Conservation (phyloP, 140 eudicot genomes). For the Senecio squalidus region DNA sequence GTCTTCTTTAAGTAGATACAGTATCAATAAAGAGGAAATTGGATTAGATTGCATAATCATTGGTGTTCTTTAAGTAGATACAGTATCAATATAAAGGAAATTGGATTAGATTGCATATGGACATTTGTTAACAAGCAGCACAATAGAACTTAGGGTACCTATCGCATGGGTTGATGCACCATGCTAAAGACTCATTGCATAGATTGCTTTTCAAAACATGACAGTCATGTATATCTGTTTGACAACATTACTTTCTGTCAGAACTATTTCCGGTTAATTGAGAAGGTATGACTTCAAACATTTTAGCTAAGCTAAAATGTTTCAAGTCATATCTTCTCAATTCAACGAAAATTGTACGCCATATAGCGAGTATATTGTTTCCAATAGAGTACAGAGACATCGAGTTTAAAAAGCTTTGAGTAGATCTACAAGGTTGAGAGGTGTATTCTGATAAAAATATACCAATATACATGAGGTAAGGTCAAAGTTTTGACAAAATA, state of each 20-base stretch:
- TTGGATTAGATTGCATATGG: background rate
- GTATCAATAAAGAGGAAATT: conserved; percentile 2
- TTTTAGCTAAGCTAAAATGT: too few relatives aligned
- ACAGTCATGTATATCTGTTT: background rate
- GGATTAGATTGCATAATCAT: background rate
- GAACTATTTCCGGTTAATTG: background rate
- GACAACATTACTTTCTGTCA: conserved; percentile 5
- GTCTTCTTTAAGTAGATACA: conserved; percentile 3
- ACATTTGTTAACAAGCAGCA: too few relatives aligned
- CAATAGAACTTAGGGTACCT: too few relatives aligned
- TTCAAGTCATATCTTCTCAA: too few relatives aligned
- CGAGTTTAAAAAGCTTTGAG: background rate
- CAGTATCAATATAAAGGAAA: conserved; percentile 4
- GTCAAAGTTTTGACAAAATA: background rate
- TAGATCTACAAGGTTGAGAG: conserved; percentile 2
- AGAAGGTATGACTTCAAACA: conserved; percentile 3
- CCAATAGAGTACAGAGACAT: too few relatives aligned
- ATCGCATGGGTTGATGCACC: background rate
- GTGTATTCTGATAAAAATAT: too few relatives aligned
- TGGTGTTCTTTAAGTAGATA: background rate
- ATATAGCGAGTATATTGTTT: too few relatives aligned
- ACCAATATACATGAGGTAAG: too few relatives aligned
- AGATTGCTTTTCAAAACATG: background rate
- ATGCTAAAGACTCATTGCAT: background rate
- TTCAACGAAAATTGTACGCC: too few relatives aligned